A percentile compares a stretch with the other conserved stretches of the same genome.
Evolutionary conservation across 805 yeast genomes (phyloP).

Genomic region (Kuraishia cidri): DNA sequence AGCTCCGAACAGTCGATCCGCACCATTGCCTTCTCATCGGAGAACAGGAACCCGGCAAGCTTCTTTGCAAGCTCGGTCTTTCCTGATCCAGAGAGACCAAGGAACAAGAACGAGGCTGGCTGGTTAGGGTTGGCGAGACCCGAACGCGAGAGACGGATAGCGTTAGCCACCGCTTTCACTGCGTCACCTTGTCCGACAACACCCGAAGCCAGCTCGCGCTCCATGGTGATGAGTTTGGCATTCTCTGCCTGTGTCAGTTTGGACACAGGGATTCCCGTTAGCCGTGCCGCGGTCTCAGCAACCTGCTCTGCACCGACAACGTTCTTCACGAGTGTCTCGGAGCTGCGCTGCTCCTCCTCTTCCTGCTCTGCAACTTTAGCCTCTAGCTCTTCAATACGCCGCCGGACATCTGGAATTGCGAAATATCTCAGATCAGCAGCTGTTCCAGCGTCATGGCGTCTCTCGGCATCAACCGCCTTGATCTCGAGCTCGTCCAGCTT

Average conservation of each 20-base stretch:
- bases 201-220: slow-evolving; percentile 64
- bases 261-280: slow-evolving; percentile 94
- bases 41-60: slow-evolving; percentile 90
- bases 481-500: slow-evolving; percentile 86
- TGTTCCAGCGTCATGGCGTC: slow-evolving; percentile 89
- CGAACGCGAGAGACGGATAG: slow-evolving; percentile 86
- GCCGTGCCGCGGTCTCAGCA: slow-evolving; percentile 80
- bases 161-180: slow-evolving; percentile 92
- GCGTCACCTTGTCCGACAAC: slow-evolving; percentile 97
- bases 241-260: slow-evolving; percentile 95
- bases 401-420: slow-evolving; percentile 89
- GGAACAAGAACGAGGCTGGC: slow-evolving; percentile 90
- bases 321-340: slow-evolving; percentile 68
- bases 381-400: slow-evolving; percentile 71
- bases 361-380: slow-evolving; percentile 71
- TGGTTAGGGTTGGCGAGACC: slow-evolving; percentile 95
- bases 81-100: slow-evolving; percentile 96
- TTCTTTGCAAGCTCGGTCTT: slow-evolving; percentile 97
- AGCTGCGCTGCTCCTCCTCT: slow-evolving; percentile 30
- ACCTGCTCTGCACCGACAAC: slow-evolving; percentile 62
- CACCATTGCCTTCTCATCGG: slow-evolving; percentile 94
- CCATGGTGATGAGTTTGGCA: slow-evolving; percentile 90
- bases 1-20: slow-evolving; percentile 97
- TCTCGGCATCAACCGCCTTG: slow-evolving; percentile 94
- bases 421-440: slow-evolving; percentile 95